Evolutionary conservation across 805 yeast genomes (phyloP).

Genomic region (Metschnikowia aberdeeniae): DNA sequence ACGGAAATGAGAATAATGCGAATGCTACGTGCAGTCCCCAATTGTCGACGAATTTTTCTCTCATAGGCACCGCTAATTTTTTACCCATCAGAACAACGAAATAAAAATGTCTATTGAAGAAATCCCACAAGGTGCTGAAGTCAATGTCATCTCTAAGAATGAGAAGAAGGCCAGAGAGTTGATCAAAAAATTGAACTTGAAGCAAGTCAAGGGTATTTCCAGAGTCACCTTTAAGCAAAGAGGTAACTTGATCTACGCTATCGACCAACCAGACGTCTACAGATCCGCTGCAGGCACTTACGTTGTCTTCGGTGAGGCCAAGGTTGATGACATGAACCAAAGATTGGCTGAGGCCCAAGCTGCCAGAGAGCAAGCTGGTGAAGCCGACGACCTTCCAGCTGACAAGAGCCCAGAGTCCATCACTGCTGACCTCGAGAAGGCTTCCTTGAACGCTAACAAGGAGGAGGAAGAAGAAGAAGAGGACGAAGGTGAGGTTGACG

Average conservation of each 20-base stretch:
- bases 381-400: constrained; percentile 29
- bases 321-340: constrained; percentile 89
- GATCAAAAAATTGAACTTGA: constrained; percentile 82
- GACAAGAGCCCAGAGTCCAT: constrained; percentile 73
- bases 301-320: constrained; percentile 97
- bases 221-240: constrained; percentile 95
- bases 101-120: constrained; percentile 44
- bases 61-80: background rate
- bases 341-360: constrained; percentile 81
- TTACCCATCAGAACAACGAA: background rate
- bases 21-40: background rate
- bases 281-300: constrained; percentile 89
- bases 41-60: constrained; percentile 2
- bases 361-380: constrained; percentile 55
- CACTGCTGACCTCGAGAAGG: constrained; percentile 76
- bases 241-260: constrained; percentile 85
- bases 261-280: constrained; percentile 93
- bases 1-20: background rate
- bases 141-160: constrained; percentile 77
- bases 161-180: constrained; percentile 94
- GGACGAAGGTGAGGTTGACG: constrained; percentile 76
- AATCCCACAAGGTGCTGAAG: constrained; percentile 81
- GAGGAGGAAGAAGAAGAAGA: constrained; percentile 49
- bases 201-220: constrained; percentile 85
- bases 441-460: constrained; percentile 46